Base-by-base conservation (phyloP, 495 filamentous ascomycete species). In the Cenococcum geophilum region DNA sequence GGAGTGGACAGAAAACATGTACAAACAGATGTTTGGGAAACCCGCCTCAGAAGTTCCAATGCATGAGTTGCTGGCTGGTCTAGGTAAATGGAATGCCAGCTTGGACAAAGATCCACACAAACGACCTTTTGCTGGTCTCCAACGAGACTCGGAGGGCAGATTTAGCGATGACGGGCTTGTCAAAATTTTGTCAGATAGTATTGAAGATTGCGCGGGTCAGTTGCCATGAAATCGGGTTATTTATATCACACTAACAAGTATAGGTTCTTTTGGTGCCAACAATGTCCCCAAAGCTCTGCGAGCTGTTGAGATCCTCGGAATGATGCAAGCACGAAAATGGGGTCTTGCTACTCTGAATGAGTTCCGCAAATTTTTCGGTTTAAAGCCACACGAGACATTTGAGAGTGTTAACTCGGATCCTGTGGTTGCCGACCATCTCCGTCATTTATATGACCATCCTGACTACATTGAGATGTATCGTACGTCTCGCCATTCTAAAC, bases 81-180 rank as follows among this genome's bases (percentile, higher is more conserved):
- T 92, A 32, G 70, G 67, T n/a, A 79, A 80, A 57, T 88, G 86
- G 72, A 83, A 86, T 57, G 64, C 66, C 11, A 65, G 51, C 5
- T 73, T 91, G 5, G 80, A 84, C 0, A 74, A 76, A 1, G 84
- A 92, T 58, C 89, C 89, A 0, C 65, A 70, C 0, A 70, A 87
- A 52, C 82, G 89, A 37, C 78, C 79, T 0, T 89, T 91, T 69
- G 83, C 77, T 37, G 56, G 60, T 4, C 75, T 89, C 56, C 71
- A 83, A 64, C 79, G 88, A 36, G 76, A 80, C 5, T 23, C 70
- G 1, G 77, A 88, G 59, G 87, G 87, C 10, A 77, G 71, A 23
- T 87, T 83, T 65, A 73, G 76, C 57, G 88, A 92, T 48, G 83
- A 85, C 57, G 84, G 86, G 23, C 74, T 92, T 5, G 88, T 85